Conservation (phyloP, 2,329 filamentous ascomycete genomes). For the Magnaporthiopsis rhizophila region DNA sequence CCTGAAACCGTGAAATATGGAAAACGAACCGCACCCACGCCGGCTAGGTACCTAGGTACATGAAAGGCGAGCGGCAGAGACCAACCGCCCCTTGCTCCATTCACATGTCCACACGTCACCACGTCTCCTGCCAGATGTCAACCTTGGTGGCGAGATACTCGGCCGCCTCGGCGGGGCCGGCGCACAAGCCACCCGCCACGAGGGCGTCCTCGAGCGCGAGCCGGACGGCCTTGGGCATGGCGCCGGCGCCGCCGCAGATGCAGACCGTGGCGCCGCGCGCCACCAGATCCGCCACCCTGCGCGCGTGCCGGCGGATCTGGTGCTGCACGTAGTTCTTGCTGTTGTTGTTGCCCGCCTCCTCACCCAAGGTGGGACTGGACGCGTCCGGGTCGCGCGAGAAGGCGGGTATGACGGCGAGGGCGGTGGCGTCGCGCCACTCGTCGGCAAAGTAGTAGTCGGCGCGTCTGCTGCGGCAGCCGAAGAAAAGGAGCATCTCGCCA, state of each 20-base stretch:
- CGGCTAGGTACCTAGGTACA: too few relatives aligned
- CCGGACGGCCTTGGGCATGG: slow-evolving; percentile 50
- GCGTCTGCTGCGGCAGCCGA: slow-evolving; percentile 66
- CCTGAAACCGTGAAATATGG: not conserved
- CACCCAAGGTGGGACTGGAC: too few relatives aligned
- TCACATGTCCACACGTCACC: slow-evolving; percentile 27
- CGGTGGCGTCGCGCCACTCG: slow-evolving; percentile 53
- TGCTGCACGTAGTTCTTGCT: slow-evolving; percentile 51
- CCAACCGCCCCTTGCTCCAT: not conserved
- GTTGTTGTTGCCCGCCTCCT: slow-evolving; percentile 13
- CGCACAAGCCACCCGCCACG: slow-evolving; percentile 25
- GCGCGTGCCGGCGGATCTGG: slow-evolving; percentile 36
- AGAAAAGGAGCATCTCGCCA: slow-evolving; percentile 57
- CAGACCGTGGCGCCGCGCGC: slow-evolving; percentile 35
- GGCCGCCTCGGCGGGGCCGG: slow-evolving; percentile 29
- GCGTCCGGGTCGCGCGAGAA: slow-evolving; percentile 37
- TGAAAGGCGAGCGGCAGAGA: not conserved
- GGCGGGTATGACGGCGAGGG: slow-evolving; percentile 31
- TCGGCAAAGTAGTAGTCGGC: slow-evolving; percentile 76
- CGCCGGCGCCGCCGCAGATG: slow-evolving; percentile 49
- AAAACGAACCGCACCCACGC: too few relatives aligned
- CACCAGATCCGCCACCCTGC: slow-evolving; percentile 28
- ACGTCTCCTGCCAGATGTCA: slow-evolving; percentile 52
- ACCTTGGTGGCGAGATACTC: slow-evolving; percentile 22
- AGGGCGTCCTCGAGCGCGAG: slow-evolving; percentile 42